Conservation (phyloP, 2,329 filamentous ascomycete species). For the Bipolaris cookei region DNA sequence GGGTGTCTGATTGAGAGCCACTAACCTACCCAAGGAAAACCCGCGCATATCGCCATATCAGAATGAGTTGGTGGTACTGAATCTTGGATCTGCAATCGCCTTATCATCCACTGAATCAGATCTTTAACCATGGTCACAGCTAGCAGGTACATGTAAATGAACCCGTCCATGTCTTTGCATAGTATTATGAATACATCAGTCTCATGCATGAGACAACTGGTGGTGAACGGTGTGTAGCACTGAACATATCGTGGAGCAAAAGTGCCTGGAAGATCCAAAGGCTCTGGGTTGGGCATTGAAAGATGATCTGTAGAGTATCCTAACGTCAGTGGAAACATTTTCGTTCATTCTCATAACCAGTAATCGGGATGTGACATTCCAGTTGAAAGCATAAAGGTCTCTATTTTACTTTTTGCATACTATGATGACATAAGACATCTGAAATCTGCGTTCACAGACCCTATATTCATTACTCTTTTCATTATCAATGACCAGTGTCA, state of each 20-base stretch:
- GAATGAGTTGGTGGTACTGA: background rate
- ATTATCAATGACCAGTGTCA: slow-evolving; percentile 14
- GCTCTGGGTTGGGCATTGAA: slow-evolving; percentile 8
- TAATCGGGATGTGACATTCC: background rate
- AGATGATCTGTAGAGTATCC: slow-evolving; percentile 5
- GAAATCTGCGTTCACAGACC: slow-evolving; percentile 12
- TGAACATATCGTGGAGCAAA: slow-evolving; percentile 1
- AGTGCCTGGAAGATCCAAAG: background rate
- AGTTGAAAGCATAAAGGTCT: background rate
- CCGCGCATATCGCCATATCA: background rate
- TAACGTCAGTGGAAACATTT: background rate
- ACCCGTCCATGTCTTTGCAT: slow-evolving; percentile 13
- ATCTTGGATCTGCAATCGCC: background rate
- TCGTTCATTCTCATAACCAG: background rate
- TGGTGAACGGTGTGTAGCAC: slow-evolving; percentile 2
- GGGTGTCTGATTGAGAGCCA: background rate
- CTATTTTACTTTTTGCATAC: slow-evolving; percentile 6
- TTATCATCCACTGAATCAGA: background rate
- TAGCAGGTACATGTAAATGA: slow-evolving; percentile 9
- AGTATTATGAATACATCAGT: slow-evolving; percentile 10
- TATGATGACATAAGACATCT: slow-evolving; percentile 12
- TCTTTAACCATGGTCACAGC: slow-evolving; percentile 1
- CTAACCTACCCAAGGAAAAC: background rate
- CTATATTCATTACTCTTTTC: background rate
- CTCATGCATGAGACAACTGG: slow-evolving; percentile 10